These are phyloP conservation scores for Onygenales sp. DNA, from an alignment of 2,329 filamentous ascomycete species.

Conservation along the genomic window DNA sequence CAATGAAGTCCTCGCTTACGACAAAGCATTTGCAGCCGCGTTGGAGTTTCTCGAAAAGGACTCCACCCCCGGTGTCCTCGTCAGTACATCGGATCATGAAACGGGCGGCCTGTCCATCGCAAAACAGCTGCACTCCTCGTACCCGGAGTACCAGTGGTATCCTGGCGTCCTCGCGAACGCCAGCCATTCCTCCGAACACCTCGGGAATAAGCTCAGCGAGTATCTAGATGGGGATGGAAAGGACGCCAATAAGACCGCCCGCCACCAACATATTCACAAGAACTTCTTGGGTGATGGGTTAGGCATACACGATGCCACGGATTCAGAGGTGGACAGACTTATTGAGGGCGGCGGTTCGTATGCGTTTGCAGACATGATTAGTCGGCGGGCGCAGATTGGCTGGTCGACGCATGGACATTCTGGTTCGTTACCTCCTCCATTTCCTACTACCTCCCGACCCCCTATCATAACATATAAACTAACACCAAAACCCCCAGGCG, in stretches of 20 bases:
- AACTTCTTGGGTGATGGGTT: conserved; percentile 60
- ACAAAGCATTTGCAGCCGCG: conserved; percentile 73
- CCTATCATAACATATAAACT: background rate
- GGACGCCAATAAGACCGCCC: conserved; percentile 37
- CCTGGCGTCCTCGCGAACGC: conserved; percentile 73
- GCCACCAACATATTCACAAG: conserved; percentile 54
- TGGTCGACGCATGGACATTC: conserved; percentile 94
- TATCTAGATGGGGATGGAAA: conserved; percentile 43
- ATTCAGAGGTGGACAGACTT: conserved; percentile 60
- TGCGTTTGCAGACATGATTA: conserved; percentile 75
- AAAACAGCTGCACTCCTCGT: conserved; percentile 55
- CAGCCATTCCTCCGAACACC: conserved; percentile 62
- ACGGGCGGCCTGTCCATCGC: conserved; percentile 82
- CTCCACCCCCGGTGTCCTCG: conserved; percentile 63
- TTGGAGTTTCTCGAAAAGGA: conserved; percentile 73
- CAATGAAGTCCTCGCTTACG: conserved; percentile 90
- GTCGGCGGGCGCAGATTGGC: conserved; percentile 75
- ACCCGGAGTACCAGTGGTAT: conserved; percentile 69
- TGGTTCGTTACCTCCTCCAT: conserved; percentile 20
- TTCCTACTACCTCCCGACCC: background rate
- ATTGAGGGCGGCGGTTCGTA: conserved; percentile 47
- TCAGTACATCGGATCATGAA: conserved; percentile 91
- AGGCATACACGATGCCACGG: conserved; percentile 64
- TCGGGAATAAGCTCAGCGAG: conserved; percentile 51
- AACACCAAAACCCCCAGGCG: conserved; percentile 41